Evolutionary conservation across 1,284 basidiomycete species (phyloP).

Genomic region (Neotropicomus parvogracilis): DNA sequence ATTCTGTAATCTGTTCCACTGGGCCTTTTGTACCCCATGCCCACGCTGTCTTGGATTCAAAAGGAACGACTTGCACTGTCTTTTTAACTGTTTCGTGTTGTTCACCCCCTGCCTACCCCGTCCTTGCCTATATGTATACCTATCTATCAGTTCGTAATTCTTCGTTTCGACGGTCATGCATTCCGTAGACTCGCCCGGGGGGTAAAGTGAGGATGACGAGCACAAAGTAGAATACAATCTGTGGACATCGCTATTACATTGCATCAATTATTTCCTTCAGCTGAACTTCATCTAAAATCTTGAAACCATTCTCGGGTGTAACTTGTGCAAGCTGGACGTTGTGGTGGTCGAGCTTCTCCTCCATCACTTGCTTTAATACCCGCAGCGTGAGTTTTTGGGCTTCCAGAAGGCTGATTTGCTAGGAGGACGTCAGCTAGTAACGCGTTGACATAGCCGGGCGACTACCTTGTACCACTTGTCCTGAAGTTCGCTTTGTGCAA

Average conservation of each 20-base stretch:
- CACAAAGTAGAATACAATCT: slow-evolving; percentile 7
- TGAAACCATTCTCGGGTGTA: slow-evolving; percentile 72
- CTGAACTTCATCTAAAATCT: slow-evolving; percentile 75
- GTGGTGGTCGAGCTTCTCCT: slow-evolving; percentile 64
- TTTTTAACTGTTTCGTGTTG: slow-evolving; percentile 5
- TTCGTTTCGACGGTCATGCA: slow-evolving; percentile 4
- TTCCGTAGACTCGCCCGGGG: not conserved
- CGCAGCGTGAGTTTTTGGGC: slow-evolving; percentile 85
- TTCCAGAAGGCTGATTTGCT: slow-evolving; percentile 93
- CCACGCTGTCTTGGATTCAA: slow-evolving; percentile 8
- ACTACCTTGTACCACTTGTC: slow-evolving; percentile 95
- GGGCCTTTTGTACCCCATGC: slow-evolving; percentile 20
- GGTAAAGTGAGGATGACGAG: not conserved
- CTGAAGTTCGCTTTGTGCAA: slow-evolving; percentile 94
- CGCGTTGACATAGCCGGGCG: not conserved
- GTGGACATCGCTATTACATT: slow-evolving; percentile 47
- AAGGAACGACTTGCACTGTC: slow-evolving; percentile 14
- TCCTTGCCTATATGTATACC: slow-evolving; percentile 21
- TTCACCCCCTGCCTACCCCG: not conserved
- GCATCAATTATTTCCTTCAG: slow-evolving; percentile 79
- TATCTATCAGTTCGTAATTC: slow-evolving; percentile 24
- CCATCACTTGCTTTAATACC: slow-evolving; percentile 99
- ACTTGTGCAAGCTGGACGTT: slow-evolving; percentile 98
- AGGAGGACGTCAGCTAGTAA: slow-evolving; percentile 6
- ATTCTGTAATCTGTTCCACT: slow-evolving; percentile 16